phyloP scores from a whole-genome alignment of 805 yeast genomes.

The Danielozyma ontarioensis region DNA sequence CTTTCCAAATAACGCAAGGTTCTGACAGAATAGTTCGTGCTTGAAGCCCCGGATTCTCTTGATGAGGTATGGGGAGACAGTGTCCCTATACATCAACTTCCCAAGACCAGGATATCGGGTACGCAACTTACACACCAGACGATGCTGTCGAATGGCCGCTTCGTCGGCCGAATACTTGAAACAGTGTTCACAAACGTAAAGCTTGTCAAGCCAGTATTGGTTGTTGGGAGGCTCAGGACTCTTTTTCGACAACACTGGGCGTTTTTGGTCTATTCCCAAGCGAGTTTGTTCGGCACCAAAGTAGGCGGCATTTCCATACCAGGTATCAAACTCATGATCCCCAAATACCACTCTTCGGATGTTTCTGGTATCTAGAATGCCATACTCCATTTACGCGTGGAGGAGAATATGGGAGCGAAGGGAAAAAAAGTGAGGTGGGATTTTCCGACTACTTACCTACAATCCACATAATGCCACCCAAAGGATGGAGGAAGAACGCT shows the following conservation, averaged over 20 bases:
- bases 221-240: slow-evolving; percentile 2
- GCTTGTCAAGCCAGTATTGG: slow-evolving; percentile 50
- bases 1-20: slow-evolving; percentile 78
- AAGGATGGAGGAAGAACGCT: slow-evolving; percentile 80
- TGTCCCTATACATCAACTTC: slow-evolving; percentile 59
- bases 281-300: slow-evolving; percentile 43
- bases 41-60: slow-evolving; percentile 63
- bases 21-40: slow-evolving; percentile 70
- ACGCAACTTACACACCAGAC: slow-evolving; percentile 33
- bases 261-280: slow-evolving; percentile 30
- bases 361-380: slow-evolving; percentile 58
- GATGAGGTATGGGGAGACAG: slow-evolving; percentile 41
- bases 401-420: too few species aligned
- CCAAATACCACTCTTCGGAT: slow-evolving; percentile 67
- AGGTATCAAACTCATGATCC: slow-evolving; percentile 60
- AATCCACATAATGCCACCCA: slow-evolving; percentile 66
- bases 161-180: slow-evolving; percentile 66
- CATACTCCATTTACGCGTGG: slow-evolving; percentile 49
- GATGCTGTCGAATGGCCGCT: slow-evolving; percentile 47
- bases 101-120: slow-evolving; percentile 50
- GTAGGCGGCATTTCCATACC: slow-evolving; percentile 87
- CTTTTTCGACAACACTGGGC: slow-evolving; percentile 4
- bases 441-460: neutral
- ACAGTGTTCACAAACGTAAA: slow-evolving; percentile 76
- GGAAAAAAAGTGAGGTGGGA: neutral